phyloP scores from a whole-genome alignment of 2,329 filamentous ascomycete species.

The Fusarium buxicola region DNA sequence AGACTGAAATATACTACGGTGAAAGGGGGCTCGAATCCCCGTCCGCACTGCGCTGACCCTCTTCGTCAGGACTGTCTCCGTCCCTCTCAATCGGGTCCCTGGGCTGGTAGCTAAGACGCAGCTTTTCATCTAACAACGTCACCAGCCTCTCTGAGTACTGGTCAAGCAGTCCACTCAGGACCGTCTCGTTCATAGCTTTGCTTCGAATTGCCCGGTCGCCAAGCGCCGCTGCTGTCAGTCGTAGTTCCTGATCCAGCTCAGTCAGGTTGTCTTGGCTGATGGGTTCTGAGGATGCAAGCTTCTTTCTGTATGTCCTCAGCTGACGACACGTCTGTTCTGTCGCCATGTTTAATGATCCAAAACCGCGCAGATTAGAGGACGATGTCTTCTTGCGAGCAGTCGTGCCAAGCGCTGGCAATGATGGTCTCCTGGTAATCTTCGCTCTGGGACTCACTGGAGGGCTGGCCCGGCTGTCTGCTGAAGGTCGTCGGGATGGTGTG shows the following conservation, averaged over 20 bases:
- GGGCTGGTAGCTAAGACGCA: slow-evolving; percentile 61
- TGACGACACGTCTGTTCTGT: slow-evolving; percentile 74
- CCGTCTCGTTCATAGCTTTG: slow-evolving; percentile 66
- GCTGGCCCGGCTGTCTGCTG: slow-evolving; percentile 59
- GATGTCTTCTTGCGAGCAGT: slow-evolving; percentile 63
- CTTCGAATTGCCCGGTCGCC: slow-evolving; percentile 67
- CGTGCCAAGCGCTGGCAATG: slow-evolving; percentile 62
- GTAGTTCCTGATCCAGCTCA: slow-evolving; percentile 73
- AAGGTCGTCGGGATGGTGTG: slow-evolving; percentile 62
- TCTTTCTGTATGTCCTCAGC: slow-evolving; percentile 71
- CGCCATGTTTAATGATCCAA: slow-evolving; percentile 69
- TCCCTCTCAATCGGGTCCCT: slow-evolving; percentile 45
- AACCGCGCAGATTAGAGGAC: slow-evolving; percentile 59
- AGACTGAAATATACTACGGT: slow-evolving; percentile 34
- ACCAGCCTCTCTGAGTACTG: slow-evolving; percentile 81
- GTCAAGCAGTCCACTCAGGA: slow-evolving; percentile 74
- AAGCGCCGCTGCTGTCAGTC: slow-evolving; percentile 70
- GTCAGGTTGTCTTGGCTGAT: slow-evolving; percentile 69
- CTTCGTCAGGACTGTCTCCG: slow-evolving; percentile 46
- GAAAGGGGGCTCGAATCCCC: slow-evolving; percentile 53
- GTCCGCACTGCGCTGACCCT: slow-evolving; percentile 49
- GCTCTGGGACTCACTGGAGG: slow-evolving; percentile 63
- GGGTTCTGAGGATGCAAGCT: slow-evolving; percentile 66
- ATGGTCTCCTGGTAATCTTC: slow-evolving; percentile 62
- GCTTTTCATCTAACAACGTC: slow-evolving; percentile 77